These are phyloP conservation scores for Ogataea zsoltii DNA, from an alignment of 805 yeast genomes.

Conservation along the genomic window DNA sequence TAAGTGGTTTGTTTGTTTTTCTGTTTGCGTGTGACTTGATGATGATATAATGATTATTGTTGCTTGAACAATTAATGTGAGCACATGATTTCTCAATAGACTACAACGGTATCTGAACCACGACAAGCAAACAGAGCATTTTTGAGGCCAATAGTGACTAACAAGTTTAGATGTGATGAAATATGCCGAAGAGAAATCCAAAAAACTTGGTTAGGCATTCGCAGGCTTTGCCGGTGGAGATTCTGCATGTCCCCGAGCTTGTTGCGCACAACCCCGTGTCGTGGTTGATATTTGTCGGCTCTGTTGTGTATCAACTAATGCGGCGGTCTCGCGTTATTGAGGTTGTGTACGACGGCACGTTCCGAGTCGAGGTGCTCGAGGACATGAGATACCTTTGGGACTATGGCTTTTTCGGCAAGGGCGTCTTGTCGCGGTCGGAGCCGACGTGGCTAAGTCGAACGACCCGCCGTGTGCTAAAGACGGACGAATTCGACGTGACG, in stretches of 20 bases:
- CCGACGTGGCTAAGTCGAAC: conserved; percentile 87
- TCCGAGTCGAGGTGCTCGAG: conserved; percentile 41
- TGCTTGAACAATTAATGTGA: conserved; percentile 28
- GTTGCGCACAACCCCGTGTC: conserved; percentile 49
- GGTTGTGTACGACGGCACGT: conserved; percentile 23
- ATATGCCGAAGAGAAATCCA: conserved; percentile 4
- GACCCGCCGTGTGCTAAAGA: conserved; percentile 44
- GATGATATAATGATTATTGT: conserved; percentile 11
- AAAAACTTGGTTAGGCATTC: conserved; percentile 11
- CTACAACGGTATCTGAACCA: conserved; percentile 42
- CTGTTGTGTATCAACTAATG: conserved; percentile 22
- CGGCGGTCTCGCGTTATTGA: conserved; percentile 2
- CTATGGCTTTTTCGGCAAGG: conserved; percentile 93
- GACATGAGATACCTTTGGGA: conserved; percentile 70
- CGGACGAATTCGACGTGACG: conserved; percentile 33
- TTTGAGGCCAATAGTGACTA: neutral
- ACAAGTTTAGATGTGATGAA: too few relatives aligned
- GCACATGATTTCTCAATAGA: conserved; percentile 30
- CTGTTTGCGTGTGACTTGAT: neutral
- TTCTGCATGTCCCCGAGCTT: conserved; percentile 38
- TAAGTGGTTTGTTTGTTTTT: neutral
- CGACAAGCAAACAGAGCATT: neutral
- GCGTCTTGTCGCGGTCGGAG: conserved; percentile 83
- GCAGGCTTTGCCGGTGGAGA: conserved; percentile 43
- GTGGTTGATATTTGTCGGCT: conserved; percentile 39